These are phyloP conservation scores for Aspergillus jensenii DNA, from an alignment of 2,329 filamentous ascomycete species.

Conservation along the genomic window DNA sequence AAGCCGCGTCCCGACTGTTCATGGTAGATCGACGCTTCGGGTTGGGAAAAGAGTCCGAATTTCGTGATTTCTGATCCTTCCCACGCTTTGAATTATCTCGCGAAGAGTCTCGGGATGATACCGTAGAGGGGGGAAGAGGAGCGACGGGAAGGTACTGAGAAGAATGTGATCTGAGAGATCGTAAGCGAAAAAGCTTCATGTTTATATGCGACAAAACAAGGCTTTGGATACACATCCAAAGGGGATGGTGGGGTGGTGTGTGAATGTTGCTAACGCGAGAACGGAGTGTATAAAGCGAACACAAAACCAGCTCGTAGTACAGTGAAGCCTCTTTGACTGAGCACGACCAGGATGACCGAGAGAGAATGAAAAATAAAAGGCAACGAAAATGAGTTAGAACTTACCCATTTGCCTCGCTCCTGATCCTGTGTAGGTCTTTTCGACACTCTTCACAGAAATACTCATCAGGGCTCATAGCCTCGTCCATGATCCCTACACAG, in stretches of 20 bases:
- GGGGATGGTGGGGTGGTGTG: background rate
- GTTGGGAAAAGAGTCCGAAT: constrained; percentile 56
- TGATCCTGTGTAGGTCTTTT: constrained; percentile 85
- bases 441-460: constrained; percentile 97
- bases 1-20: constrained; percentile 93
- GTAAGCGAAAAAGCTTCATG: constrained; percentile 31
- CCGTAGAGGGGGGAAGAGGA: constrained; percentile 45
- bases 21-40: constrained; percentile 91
- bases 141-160: constrained; percentile 64
- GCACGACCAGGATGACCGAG: background rate
- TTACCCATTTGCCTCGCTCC: constrained; percentile 80
- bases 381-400: constrained; percentile 34
- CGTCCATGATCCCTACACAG: constrained; percentile 95
- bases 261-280: background rate
- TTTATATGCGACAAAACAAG: background rate
- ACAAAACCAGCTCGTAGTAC: background rate
- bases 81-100: constrained; percentile 39
- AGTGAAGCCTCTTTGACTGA: background rate
- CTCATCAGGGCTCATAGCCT: constrained; percentile 88
- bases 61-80: constrained; percentile 46
- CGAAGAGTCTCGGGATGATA: constrained; percentile 45
- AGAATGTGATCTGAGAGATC: constrained; percentile 55
- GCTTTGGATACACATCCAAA: background rate
- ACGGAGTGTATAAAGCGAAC: background rate
- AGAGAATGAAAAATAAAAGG: background rate